These are phyloP conservation scores for Lipomyces orientalis DNA, from an alignment of 805 yeast genomes.

Conservation along the genomic window DNA sequence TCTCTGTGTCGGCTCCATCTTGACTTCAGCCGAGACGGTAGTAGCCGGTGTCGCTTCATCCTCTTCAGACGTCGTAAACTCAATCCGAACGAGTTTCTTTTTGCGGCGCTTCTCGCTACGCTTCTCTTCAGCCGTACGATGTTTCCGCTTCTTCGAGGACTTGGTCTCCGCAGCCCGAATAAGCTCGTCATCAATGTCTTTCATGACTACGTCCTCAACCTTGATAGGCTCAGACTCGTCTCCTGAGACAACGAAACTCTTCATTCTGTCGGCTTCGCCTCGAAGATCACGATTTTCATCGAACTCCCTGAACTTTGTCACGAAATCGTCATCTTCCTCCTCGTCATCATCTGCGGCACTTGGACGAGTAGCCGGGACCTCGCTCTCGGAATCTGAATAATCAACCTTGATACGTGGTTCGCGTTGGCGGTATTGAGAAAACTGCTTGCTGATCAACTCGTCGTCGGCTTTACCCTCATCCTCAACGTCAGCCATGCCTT, in stretches of 20 bases:
- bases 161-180: conserved; percentile 1
- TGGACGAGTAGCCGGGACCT: neutral
- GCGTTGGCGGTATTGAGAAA: neutral
- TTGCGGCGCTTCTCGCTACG: conserved; percentile 8
- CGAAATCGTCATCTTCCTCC: conserved; percentile 6
- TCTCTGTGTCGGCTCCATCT: neutral
- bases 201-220: conserved; percentile 5
- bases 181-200: conserved; percentile 9
- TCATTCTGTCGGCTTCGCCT: conserved; percentile 16
- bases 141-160: conserved; percentile 18
- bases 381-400: conserved; percentile 9
- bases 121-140: neutral
- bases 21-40: neutral
- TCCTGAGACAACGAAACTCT: conserved; percentile 15
- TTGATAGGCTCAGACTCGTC: conserved; percentile 2
- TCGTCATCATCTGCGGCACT: neutral
- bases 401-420: neutral
- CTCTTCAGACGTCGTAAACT: conserved; percentile 38
- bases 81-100: conserved; percentile 19
- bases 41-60: conserved; percentile 36
- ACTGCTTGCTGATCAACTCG: neutral
- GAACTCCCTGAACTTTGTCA: conserved; percentile 7
- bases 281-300: neutral
- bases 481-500: conserved; percentile 10
- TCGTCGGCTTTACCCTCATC: conserved; percentile 16